Conservation (phyloP, 2,329 filamentous ascomycete species). For the Fusarium decemcellulare region DNA sequence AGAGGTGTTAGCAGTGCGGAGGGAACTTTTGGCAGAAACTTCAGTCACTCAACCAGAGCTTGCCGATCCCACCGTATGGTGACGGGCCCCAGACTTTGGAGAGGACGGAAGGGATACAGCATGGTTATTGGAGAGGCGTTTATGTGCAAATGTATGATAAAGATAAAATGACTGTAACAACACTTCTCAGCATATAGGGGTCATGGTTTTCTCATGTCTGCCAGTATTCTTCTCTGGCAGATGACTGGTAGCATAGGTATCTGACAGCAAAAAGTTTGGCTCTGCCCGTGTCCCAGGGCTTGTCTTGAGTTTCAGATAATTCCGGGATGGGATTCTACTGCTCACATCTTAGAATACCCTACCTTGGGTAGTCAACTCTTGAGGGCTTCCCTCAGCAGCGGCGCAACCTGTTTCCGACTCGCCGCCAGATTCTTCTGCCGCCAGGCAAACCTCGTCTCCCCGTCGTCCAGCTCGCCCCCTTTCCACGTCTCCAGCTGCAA, state of each 20-base stretch:
- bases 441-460: conserved; percentile 74
- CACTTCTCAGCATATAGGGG: conserved; percentile 11
- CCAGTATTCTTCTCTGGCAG: neutral
- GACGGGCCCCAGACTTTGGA: neutral
- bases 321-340: neutral
- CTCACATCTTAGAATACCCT: conserved; percentile 27
- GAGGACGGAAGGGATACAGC: neutral
- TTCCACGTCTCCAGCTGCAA: conserved; percentile 71
- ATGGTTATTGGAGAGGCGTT: neutral
- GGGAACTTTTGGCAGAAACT: conserved; percentile 13
- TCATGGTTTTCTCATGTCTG: neutral
- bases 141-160: conserved; percentile 20
- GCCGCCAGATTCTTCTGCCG: conserved; percentile 72
- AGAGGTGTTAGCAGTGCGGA: conserved; percentile 48
- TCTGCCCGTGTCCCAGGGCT: neutral
- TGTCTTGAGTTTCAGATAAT: neutral
- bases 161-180: conserved; percentile 25
- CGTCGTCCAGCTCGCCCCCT: conserved; percentile 61
- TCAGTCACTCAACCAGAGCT: neutral
- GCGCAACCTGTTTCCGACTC: conserved; percentile 79
- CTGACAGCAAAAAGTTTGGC: neutral
- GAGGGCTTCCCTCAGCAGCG: conserved; percentile 73
- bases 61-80: neutral
- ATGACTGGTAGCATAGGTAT: neutral
- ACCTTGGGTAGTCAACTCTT: conserved; percentile 32